phyloP scores from a whole-genome alignment of 2,329 filamentous ascomycete genomes.

The Eutypella sp. region DNA sequence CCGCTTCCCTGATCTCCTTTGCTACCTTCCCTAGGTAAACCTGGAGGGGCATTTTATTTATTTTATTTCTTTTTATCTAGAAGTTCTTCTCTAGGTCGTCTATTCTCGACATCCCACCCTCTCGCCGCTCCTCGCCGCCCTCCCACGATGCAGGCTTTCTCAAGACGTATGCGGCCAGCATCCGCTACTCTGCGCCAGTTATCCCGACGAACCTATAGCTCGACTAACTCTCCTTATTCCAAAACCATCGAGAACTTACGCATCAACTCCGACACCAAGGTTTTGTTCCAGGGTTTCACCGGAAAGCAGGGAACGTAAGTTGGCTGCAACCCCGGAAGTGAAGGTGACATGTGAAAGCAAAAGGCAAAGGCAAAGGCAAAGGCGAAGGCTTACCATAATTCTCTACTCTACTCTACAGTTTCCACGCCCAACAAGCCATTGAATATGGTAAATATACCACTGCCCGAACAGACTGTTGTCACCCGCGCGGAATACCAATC shows the following conservation, averaged over 20 bases:
- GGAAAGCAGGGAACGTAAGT: slow-evolving; percentile 92
- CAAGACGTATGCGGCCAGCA: slow-evolving; percentile 65
- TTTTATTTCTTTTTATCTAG: slow-evolving; percentile 1
- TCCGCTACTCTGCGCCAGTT: slow-evolving; percentile 62
- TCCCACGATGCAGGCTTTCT: slow-evolving; percentile 79
- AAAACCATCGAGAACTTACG: slow-evolving; percentile 79
- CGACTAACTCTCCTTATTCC: slow-evolving; percentile 63
- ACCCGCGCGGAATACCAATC: slow-evolving; percentile 1
- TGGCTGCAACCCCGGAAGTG: background rate
- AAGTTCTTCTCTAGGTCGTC: slow-evolving; percentile 2
- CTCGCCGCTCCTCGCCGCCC: too few relatives aligned
- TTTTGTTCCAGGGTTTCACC: slow-evolving; percentile 95
- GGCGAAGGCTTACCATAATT: too few relatives aligned
- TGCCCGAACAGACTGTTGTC: too few relatives aligned
- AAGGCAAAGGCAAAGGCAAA: too few relatives aligned
- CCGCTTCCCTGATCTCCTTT: background rate
- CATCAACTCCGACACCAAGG: slow-evolving; percentile 89
- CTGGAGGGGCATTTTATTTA: too few relatives aligned
- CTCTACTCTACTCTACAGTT: slow-evolving; percentile 49
- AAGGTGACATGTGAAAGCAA: too few relatives aligned
- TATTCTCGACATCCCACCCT: too few relatives aligned
- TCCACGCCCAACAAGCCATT: slow-evolving; percentile 96
- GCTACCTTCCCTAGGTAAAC: slow-evolving; percentile 1
- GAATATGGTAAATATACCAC: slow-evolving; percentile 72
- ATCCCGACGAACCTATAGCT: slow-evolving; percentile 69